Evolutionary conservation across 306 rosid species (phyloP), one percentile per base, ranked within the genome.

Genomic region (Pueraria montana): DNA sequence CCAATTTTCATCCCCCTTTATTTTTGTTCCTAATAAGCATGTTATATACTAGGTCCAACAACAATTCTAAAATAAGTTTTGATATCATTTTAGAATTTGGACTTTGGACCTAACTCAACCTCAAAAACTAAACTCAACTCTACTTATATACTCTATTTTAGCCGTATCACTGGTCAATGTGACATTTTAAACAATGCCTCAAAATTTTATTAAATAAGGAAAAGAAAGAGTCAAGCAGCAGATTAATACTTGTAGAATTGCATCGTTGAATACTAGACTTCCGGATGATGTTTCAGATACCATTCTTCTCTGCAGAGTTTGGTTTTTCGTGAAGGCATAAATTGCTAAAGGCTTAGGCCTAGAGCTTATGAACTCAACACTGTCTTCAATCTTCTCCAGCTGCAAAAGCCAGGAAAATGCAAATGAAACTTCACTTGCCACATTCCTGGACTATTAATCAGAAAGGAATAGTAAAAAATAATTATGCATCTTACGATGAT

Each of bases 271-370:
- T 8, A 78, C 40, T 45, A 90, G 46, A 66, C 92, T 83, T 59
- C 97, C 97, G 2, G 96, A 93, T 21, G 96, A 91, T 56, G 97
- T 93, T 73, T 91, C 96, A 21, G 93, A 89, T 9, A 88, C 5
- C 48, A 93, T 18, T 74, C 89, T 89, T 34, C 69, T 86, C 84
- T 89, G 91, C n/a, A 93, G 64, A 42, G 88, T 61, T 52, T 83
- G 59, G 84, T 84, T 82, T 77, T 85, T 89, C 36, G 94, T 90
- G 88, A 93, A 91, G 75, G 86, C 92, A 65, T 93, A 91, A 30
- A 93, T 64, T 34, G 96, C 93, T 17, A 93, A 90, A 52, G 93
- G 83, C 63, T 87, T 93, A 65, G 93, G 89, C 88, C 88, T 93
- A 79, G 93, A 86, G 21, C 80, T 88, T 80, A 93, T 85, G 90